These are phyloP conservation scores for Talaromyces piceae DNA, from an alignment of 2,329 filamentous ascomycete species.

Conservation along the genomic window DNA sequence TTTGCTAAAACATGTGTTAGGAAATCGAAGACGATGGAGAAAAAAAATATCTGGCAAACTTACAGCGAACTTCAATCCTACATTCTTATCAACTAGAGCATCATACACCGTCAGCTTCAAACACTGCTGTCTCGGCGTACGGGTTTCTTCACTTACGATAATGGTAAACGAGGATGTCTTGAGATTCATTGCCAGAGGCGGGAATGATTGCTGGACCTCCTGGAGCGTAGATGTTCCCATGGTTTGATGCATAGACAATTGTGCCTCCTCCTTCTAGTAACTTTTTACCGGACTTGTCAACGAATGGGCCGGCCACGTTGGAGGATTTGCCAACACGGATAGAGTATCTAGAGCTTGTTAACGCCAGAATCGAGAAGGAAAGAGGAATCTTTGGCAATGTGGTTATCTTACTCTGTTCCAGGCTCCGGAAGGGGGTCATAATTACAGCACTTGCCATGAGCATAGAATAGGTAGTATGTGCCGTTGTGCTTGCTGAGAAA, in stretches of 20 bases:
- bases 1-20: constrained; percentile 19
- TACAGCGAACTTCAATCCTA: constrained; percentile 23
- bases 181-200: constrained; percentile 11
- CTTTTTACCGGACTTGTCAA: constrained; percentile 21
- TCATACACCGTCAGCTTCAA: no score
- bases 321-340: constrained; percentile 31
- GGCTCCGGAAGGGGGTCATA: constrained; percentile 16
- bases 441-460: constrained; percentile 30
- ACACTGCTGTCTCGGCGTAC: no score
- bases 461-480: constrained; percentile 36
- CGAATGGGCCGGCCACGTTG: constrained; percentile 26
- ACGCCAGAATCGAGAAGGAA: neutral
- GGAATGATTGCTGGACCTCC: constrained; percentile 28
- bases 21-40: neutral
- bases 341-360: constrained; percentile 18
- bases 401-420: constrained; percentile 6
- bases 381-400: neutral
- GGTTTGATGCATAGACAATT: constrained; percentile 31
- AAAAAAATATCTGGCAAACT: neutral
- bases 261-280: constrained; percentile 28
- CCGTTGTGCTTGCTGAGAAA: constrained; percentile 29
- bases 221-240: constrained; percentile 31
- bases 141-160: no score
- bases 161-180: constrained; percentile 35
- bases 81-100: constrained; percentile 24